Conservation (phyloP, 2,329 filamentous ascomycete genomes). For the Ascocoryne sarcoides region DNA sequence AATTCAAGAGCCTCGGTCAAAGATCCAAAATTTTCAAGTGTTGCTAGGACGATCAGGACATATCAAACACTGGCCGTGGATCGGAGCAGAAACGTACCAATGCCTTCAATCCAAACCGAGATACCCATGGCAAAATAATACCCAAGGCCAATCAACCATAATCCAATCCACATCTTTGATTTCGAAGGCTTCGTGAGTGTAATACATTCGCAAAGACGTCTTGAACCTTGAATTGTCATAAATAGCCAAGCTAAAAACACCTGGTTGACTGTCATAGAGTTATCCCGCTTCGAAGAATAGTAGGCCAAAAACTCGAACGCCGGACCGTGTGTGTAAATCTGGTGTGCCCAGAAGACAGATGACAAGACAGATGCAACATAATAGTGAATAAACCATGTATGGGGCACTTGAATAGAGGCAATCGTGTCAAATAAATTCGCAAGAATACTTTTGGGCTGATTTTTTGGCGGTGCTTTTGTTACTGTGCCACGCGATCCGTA, state of each 20-base stretch:
- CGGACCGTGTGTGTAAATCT: conserved; percentile 48
- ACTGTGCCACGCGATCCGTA: conserved; percentile 24
- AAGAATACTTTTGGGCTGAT: conserved; percentile 1
- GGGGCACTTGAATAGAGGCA: conserved; percentile 51
- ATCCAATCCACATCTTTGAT: conserved; percentile 75
- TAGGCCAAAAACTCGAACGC: conserved; percentile 42
- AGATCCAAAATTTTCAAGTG: conserved; percentile 7
- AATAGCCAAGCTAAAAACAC: conserved; percentile 60
- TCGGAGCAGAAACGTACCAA: conserved; percentile 41
- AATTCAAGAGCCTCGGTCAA: conserved; percentile 15
- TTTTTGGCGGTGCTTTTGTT: neutral
- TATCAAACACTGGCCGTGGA: neutral
- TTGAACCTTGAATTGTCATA: conserved; percentile 64
- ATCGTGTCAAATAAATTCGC: conserved; percentile 12
- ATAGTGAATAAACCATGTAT: conserved; percentile 84
- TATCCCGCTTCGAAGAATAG: conserved; percentile 15
- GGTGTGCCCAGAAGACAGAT: conserved; percentile 65
- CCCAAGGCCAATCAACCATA: conserved; percentile 69
- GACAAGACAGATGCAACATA: conserved; percentile 64
- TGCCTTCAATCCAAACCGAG: conserved; percentile 77
- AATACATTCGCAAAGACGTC: conserved; percentile 70
- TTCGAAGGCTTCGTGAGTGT: conserved; percentile 51
- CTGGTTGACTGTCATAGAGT: conserved; percentile 52
- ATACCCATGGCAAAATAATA: conserved; percentile 71
- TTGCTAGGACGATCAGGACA: conserved; percentile 20